Percentiles rank a stretch among this genome's conserved stretches.
phyloP scores from a whole-genome alignment of 2,329 filamentous ascomycete species.

The Pestalotiopsis sp. region DNA sequence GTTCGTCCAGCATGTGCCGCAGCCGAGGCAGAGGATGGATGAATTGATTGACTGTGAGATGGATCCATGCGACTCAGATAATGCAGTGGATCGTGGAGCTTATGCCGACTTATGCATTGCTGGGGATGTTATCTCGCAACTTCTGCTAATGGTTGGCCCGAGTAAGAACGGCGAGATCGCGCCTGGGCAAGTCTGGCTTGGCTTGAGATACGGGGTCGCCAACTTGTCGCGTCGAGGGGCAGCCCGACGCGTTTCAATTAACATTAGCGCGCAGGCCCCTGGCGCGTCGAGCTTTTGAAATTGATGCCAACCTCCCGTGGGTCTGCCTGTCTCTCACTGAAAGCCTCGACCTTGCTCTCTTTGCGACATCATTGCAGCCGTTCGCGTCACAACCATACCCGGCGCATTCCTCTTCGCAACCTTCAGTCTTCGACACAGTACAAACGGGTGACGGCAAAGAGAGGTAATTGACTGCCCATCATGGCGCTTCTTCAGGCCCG shows the following conservation, averaged over 20 bases:
- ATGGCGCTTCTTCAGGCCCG: conserved; percentile 88
- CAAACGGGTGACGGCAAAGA: conserved; percentile 6
- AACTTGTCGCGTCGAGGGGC: conserved; percentile 9
- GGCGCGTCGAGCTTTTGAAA: conserved; percentile 8
- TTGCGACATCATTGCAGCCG: background rate
- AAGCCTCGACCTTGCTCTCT: background rate
- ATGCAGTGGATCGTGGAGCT: background rate
- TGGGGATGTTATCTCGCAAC: background rate
- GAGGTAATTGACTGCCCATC: conserved; percentile 24
- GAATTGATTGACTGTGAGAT: background rate
- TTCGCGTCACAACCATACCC: background rate
- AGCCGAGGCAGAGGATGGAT: conserved; percentile 6
- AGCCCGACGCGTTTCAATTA: background rate
- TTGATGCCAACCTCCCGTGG: conserved; percentile 5
- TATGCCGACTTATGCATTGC: background rate
- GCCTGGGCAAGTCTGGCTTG: background rate
- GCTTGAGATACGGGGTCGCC: background rate
- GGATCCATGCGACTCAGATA: background rate
- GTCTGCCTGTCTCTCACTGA: background rate
- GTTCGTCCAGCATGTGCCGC: conserved; percentile 7
- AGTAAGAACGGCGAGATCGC: background rate
- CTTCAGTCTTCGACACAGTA: background rate
- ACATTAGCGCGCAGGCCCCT: background rate
- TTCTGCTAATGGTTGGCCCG: background rate
- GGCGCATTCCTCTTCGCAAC: background rate